Evolutionary conservation across 257 asterid genomes (phyloP), one percentile per base, ranked within the genome.

Genomic region (Solanum sejunctum): DNA sequence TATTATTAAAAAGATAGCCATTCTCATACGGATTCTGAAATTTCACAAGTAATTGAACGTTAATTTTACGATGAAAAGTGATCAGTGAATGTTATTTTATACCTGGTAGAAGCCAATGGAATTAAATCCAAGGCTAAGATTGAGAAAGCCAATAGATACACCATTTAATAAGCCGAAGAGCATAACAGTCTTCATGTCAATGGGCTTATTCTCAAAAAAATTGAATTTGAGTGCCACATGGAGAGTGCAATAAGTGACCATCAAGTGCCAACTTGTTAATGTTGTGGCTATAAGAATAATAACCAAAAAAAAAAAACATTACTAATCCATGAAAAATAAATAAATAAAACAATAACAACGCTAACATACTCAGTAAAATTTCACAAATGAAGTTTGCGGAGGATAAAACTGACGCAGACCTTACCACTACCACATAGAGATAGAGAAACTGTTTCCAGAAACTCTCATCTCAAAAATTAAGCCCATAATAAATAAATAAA

Each of bases 71-170:
- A 36, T 36, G 2, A 36, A 36, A 36, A 36, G 41, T 36, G 41
- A 36, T 36, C 39, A 36, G 5, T 36, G 39, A 36, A 36, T 4
- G 39, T 36, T 36, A 36, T 36, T 36, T 52, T 52, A 60, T 10
- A 95, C 98, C 98, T 95, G 99, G 54, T 95, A 95, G 90, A 95
- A 94, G 12, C 99, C 99, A 78, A 95, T 93, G 83, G 99, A 95
- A 83, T 95, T 95, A 70, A 95, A 95, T 28, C 99, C 99, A 89
- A 95, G 86, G 84, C 99, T 95, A 88, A 95, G 93, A 81, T 95
- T 95, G 88, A 95, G 97, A 83, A 95, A 91, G 16, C 99, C 99
- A 57, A 95, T 95, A 36, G 99, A 95, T 85, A 95, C 85, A 6
- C 99, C 99, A 80, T 95, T 95, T 69, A 95, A 81, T 45, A 95